A percentile compares a stretch with the other conserved stretches of the same genome.
phyloP scores from a whole-genome alignment of 805 yeast species.

The Saccharomycopsis lassenensis region DNA sequence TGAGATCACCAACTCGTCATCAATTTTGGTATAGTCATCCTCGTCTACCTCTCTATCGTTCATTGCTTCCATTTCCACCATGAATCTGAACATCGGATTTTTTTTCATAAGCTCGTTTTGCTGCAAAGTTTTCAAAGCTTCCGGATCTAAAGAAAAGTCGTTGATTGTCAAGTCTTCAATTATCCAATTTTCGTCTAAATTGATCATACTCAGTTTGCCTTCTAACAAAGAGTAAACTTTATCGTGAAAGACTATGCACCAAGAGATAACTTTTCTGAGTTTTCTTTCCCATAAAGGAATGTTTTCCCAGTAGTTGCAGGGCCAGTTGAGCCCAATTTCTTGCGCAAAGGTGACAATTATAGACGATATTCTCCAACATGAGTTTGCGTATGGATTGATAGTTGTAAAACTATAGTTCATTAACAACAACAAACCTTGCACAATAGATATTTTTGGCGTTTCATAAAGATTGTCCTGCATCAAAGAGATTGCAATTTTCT shows the following conservation, averaged over 20 bases:
- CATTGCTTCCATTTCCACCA: conserved; percentile 16
- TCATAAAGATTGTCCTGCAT: conserved; percentile 22
- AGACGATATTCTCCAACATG: conserved; percentile 20
- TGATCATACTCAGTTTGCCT: conserved; percentile 21
- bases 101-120: conserved; percentile 13
- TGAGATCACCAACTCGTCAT: conserved; percentile 3
- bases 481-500: conserved; percentile 21
- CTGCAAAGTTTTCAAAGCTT: conserved; percentile 13
- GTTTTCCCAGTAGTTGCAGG: conserved; percentile 21
- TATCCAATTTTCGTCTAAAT: conserved; percentile 21
- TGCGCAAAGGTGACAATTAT: conserved; percentile 21
- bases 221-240: conserved; percentile 23
- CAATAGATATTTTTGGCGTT: conserved; percentile 25
- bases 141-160: conserved; percentile 20
- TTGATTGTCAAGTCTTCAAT: conserved; percentile 18
- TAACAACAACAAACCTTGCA: conserved; percentile 31
- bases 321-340: conserved; percentile 22
- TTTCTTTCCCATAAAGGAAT: conserved; percentile 25
- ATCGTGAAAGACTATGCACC: conserved; percentile 23
- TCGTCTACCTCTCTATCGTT: conserved; percentile 8
- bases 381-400: conserved; percentile 8
- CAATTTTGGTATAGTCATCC: conserved; percentile 6
- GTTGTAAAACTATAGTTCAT: conserved; percentile 20
- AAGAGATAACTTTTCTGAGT: conserved; percentile 20
- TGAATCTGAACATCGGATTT: conserved; percentile 18